Evolutionary conservation across 805 yeast species (phyloP), one percentile per base, ranked within the genome.

Genomic region (Candida qinlingensis): DNA sequence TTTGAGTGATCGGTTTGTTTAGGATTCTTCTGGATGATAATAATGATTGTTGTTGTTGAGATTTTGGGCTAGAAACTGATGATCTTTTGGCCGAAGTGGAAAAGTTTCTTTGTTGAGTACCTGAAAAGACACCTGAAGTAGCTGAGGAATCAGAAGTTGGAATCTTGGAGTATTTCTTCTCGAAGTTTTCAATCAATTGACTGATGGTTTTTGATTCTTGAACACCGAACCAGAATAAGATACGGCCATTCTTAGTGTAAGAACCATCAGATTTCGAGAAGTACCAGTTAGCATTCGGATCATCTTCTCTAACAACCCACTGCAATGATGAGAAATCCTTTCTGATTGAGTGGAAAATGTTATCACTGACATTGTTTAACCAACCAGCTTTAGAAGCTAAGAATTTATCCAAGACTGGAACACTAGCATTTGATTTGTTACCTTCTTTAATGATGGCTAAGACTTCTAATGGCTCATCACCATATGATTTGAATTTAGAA

Each of bases 311-410:
- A 42, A 89, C 92, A 42, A 82, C 77, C 99, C 99, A 94, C 68
- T 83, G 90, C 60, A 94, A 74, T 6, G 83, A 67, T 34, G 75
- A 58, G 67, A 79, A 85, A 63, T 91, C 96, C 58, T 82, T 83
- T 59, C 76, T 81, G 59, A 94, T 76, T 12, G 95, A 81, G 46
- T 76, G 78, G 79, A 96, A 94, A 45, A 94, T 85, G 68, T 91
- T 92, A 64, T 94, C 99, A 50, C 96, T 86, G 47, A 94, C 97
- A 56, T 92, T 92, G 72, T 94, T 94, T 65, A 92, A 83, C 99
- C 99, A 94, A 41, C 98, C 98, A 47, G 85, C 78, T 65, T 86
- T 84, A 26, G 95, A 79, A 27, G 95, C 88, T 56, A 90, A 74
- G 65, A 94, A 89, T 70, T 87, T 89, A 66, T 88, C 96, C 53